Conservation (phyloP, 2,329 filamentous ascomycete species). For the Aspergillus ochraceoroseus region DNA sequence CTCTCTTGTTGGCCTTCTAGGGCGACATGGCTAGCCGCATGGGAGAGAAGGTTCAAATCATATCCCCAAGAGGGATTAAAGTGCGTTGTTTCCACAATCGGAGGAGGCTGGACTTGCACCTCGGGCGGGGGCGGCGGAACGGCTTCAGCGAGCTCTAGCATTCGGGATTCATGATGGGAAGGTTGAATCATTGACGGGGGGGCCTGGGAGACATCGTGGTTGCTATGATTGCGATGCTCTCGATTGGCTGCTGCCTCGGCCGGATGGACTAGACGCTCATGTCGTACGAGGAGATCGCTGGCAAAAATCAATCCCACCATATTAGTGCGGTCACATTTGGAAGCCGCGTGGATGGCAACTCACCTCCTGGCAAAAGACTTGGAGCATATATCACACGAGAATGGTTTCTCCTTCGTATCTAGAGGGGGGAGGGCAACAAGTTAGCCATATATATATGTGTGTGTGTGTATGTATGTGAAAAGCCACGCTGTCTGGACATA, state of each 20-base stretch:
- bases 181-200: constrained; percentile 38
- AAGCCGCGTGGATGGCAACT: constrained; percentile 9
- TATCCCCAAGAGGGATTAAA: constrained; percentile 51
- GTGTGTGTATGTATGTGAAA: too few relatives aligned
- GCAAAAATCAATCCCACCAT: constrained; percentile 18
- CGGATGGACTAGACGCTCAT: constrained; percentile 48
- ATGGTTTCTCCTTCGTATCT: constrained; percentile 50
- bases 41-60: constrained; percentile 47
- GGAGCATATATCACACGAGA: constrained; percentile 48
- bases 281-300: constrained; percentile 47
- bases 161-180: constrained; percentile 40
- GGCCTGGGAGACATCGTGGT: constrained; percentile 32
- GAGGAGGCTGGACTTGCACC: constrained; percentile 36
- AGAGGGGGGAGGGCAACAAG: constrained; percentile 20
- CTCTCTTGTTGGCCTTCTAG: constrained; percentile 45
- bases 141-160: constrained; percentile 45
- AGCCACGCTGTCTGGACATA: too few relatives aligned
- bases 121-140: constrained; percentile 37
- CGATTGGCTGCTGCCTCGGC: constrained; percentile 40
- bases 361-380: constrained; percentile 48
- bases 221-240: constrained; percentile 35
- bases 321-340: constrained; percentile 22
- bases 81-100: constrained; percentile 43
- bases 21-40: constrained; percentile 48
- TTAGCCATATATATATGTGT: too few relatives aligned